Base-by-base conservation (phyloP, 441 rosid species). In the Erysimum pusillum region DNA sequence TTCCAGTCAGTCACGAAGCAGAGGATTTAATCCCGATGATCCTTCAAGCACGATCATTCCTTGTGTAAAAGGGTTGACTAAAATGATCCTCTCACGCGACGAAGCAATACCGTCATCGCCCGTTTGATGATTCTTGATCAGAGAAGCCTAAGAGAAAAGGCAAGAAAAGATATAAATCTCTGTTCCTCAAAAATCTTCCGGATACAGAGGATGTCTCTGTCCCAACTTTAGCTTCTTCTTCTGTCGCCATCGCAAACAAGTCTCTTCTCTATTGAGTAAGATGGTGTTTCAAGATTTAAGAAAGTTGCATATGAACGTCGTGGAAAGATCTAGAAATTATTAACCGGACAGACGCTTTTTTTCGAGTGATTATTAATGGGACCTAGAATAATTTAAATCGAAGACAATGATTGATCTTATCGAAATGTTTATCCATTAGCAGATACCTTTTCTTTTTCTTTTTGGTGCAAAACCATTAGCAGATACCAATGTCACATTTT, bases 31-130 rank as follows among this genome's bases (percentile, higher is more conserved):
- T 32, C 63, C 75, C 0, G 84, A 74, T 28, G 81, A 44, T 9
- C 86, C 89, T 36, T 87, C 90, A n/a, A 93, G 84, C 22, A 93
- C 90, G 15, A 85, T 86, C 97, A 84, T 85, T 32, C 86, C 86
- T 65, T 88, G 90, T 7, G 90, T 87, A 41, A 88, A 82, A 56
- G 96, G 97, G 73, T 91, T 91, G 48, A 93, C 76, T 1, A 93
- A 77, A 22, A 93, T 61, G 80, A 86, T 79, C 39, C 94, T 85
- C 41, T 87, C 75, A 36, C 71, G 75, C 35, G 17, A 14, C 38
- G 79, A 51, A 61, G 48, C 46, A 68, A 60, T 69, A 15, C 20
- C 62, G 3, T 58, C 35, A 78, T 15, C 80, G 28, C n/a, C 39
- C 73, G 18, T 18, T 12, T 41, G 60, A 52, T 54, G 71, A 7